These are phyloP conservation scores for Globisporangium heterothallicum DNA, from an alignment of 352 stramenopile species.

Conservation along the genomic window DNA sequence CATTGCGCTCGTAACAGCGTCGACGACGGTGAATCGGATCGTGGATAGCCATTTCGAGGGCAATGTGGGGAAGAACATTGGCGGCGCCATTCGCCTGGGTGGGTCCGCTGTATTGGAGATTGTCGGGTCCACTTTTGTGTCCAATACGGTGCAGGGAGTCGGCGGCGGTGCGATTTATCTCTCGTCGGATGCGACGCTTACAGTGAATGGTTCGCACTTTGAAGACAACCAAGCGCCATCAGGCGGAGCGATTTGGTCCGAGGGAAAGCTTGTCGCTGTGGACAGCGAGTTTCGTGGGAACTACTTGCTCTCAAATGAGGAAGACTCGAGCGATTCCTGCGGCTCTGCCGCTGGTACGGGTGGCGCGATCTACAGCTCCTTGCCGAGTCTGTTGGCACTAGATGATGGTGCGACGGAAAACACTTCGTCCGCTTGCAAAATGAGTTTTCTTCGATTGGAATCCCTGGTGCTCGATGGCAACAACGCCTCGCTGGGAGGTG, in stretches of 20 bases:
- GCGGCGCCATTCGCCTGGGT: conserved; percentile 8
- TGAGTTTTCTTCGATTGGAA: neutral
- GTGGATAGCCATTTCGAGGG: conserved; percentile 10
- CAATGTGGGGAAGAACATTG: conserved; percentile 10
- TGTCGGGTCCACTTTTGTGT: neutral
- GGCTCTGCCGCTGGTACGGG: neutral
- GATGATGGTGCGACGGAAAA: neutral
- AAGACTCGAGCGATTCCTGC: neutral
- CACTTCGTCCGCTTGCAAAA: neutral
- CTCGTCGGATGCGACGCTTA: neutral
- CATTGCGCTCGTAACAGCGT: conserved; percentile 1
- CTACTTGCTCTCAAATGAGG: neutral
- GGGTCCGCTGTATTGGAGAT: neutral
- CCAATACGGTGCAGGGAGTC: neutral
- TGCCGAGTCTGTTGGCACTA: neutral
- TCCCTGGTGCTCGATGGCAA: conserved; percentile 8
- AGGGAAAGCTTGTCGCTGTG: neutral
- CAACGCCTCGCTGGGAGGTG: conserved; percentile 6
- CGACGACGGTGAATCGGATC: neutral
- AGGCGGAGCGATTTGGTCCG: conserved; percentile 5
- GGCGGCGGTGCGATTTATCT: conserved; percentile 2
- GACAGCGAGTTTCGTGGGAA: neutral
- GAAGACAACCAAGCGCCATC: neutral
- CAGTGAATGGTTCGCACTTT: neutral
- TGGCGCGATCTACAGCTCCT: conserved; percentile 3